Conservation (phyloP, 2,329 filamentous ascomycete genomes). For the Diaporthe ampelina region DNA sequence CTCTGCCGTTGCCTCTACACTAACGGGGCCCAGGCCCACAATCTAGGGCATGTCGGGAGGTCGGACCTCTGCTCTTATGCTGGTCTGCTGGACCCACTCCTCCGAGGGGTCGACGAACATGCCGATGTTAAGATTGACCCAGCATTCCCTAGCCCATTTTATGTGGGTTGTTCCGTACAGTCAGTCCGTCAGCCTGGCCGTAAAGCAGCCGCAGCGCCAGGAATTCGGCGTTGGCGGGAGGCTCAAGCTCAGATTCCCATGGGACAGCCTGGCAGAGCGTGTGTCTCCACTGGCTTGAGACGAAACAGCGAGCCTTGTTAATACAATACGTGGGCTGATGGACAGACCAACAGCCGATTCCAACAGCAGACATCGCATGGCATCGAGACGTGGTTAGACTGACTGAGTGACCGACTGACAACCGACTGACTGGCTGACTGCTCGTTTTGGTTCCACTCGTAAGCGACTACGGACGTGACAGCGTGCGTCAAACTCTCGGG, state of each 20-base stretch:
- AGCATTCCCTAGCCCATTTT: constrained; percentile 26
- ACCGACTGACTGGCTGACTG: constrained; percentile 3
- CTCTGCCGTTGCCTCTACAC: constrained; percentile 26
- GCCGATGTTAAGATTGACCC: constrained; percentile 29
- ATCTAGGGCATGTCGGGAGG: constrained; percentile 20
- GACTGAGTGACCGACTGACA: neutral
- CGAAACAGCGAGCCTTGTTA: constrained; percentile 24
- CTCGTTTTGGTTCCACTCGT: constrained; percentile 12
- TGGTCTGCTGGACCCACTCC: constrained; percentile 18
- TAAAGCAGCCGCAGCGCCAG: neutral
- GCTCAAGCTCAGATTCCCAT: neutral
- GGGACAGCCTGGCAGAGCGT: neutral
- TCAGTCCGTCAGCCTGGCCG: too few relatives aligned
- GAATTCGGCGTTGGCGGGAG: constrained; percentile 4
- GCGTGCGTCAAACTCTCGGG: constrained; percentile 25
- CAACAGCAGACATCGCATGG: constrained; percentile 14
- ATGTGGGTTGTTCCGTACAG: constrained; percentile 20
- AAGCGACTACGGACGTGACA: constrained; percentile 32
- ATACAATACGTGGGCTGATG: constrained; percentile 10
- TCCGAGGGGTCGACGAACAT: constrained; percentile 30
- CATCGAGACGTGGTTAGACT: constrained; percentile 14
- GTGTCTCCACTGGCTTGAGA: constrained; percentile 22
- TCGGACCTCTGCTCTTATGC: constrained; percentile 4
- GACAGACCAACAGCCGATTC: constrained; percentile 20
- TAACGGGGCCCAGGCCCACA: constrained; percentile 22